Evolutionary conservation across 2,329 filamentous ascomycete genomes (phyloP).

Genomic region (Ustilaginoidea virens): DNA sequence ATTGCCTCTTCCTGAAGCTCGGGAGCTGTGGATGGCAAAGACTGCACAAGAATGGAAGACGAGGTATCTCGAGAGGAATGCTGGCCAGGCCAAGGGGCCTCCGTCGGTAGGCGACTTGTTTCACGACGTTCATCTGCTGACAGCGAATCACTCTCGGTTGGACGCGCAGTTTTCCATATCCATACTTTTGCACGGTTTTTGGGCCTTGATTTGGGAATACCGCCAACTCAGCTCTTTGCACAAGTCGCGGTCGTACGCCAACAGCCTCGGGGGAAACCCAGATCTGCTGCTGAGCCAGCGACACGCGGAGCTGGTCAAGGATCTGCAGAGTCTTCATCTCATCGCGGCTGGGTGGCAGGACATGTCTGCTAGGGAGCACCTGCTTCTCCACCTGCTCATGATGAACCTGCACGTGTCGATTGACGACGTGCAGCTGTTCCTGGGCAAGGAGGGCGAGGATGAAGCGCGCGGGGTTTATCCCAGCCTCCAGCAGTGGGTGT

Average conservation of each 20-base stretch:
- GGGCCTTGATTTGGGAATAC: constrained; percentile 51
- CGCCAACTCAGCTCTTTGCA: constrained; percentile 40
- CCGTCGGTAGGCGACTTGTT: constrained; percentile 41
- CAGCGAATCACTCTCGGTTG: constrained; percentile 30
- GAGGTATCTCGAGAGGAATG: constrained; percentile 31
- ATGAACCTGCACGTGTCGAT: constrained; percentile 50
- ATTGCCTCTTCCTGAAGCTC: constrained; percentile 46
- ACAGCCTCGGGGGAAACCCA: constrained; percentile 20
- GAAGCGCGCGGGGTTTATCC: constrained; percentile 46
- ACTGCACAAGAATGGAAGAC: constrained; percentile 50
- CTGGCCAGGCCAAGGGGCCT: constrained; percentile 22
- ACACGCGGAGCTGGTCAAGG: constrained; percentile 46
- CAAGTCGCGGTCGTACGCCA: constrained; percentile 30
- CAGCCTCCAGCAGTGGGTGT: constrained; percentile 41
- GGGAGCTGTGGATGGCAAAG: constrained; percentile 49
- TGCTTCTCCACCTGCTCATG: constrained; percentile 38
- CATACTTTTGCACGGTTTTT: constrained; percentile 50
- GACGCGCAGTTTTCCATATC: constrained; percentile 41
- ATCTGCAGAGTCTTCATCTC: constrained; percentile 32
- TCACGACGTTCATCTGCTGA: constrained; percentile 37
- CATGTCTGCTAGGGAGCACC: constrained; percentile 28
- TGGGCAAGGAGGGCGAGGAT: constrained; percentile 51
- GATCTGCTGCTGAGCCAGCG: constrained; percentile 35
- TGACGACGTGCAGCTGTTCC: constrained; percentile 51
- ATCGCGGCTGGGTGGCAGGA: constrained; percentile 26